Conservation (phyloP, 495 filamentous ascomycete species). For the Xylaria flabelliformis region DNA sequence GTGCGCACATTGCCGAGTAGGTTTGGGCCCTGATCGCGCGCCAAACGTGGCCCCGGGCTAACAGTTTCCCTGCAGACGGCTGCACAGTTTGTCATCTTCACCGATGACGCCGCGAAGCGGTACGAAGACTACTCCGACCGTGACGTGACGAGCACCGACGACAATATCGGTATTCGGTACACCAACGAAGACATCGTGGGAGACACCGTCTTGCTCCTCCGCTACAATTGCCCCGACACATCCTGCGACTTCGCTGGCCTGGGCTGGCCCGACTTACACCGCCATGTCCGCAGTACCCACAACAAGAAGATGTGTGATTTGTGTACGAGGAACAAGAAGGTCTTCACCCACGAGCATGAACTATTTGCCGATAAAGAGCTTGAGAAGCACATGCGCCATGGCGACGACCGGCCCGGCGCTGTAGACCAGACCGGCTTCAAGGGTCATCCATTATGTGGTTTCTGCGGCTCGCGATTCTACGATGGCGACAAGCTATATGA, state of each 20-base stretch:
- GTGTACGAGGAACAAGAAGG: slow-evolving; percentile 93
- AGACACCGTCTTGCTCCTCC: slow-evolving; percentile 85
- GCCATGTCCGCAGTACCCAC: slow-evolving; percentile 83
- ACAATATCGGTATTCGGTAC: slow-evolving; percentile 88
- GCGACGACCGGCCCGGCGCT: slow-evolving; percentile 90
- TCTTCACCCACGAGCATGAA: slow-evolving; percentile 97
- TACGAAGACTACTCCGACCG: slow-evolving; percentile 79
- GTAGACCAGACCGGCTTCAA: slow-evolving; percentile 94
- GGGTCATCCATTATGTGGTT: slow-evolving; percentile 92
- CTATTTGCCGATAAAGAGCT: slow-evolving; percentile 86
- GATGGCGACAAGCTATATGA: slow-evolving; percentile 93
- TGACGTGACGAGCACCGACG: slow-evolving; percentile 77
- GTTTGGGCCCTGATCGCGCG: slow-evolving; percentile 36
- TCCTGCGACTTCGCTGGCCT: slow-evolving; percentile 88
- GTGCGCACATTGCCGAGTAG: slow-evolving; percentile 91
- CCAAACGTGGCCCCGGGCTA: slow-evolving; percentile 22
- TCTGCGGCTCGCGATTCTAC: slow-evolving; percentile 92
- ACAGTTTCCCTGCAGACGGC: slow-evolving; percentile 61
- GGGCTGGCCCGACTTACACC: slow-evolving; percentile 91
- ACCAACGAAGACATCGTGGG: slow-evolving; percentile 84
- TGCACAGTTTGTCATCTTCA: slow-evolving; percentile 87
- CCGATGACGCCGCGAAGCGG: slow-evolving; percentile 76
- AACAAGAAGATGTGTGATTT: slow-evolving; percentile 92
- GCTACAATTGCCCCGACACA: slow-evolving; percentile 91
- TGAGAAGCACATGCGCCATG: slow-evolving; percentile 84